Percentiles rank a stretch among this genome's conserved stretches.
These are phyloP conservation scores for Oxalis stricta DNA, from an alignment of 441 rosid species.

Conservation along the genomic window DNA sequence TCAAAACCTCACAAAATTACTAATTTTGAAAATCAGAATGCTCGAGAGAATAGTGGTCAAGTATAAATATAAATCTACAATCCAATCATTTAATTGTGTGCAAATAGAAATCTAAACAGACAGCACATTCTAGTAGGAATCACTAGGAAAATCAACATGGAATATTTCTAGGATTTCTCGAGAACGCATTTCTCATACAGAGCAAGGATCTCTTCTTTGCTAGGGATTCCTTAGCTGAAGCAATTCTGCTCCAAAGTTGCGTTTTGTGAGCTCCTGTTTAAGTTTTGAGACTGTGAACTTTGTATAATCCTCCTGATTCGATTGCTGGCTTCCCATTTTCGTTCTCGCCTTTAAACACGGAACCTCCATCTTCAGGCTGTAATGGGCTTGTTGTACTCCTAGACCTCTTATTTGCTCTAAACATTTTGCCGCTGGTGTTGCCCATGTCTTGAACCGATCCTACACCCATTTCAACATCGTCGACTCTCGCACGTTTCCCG, in stretches of 20 bases:
- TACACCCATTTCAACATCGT: constrained; percentile 50
- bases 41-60: too few relatives aligned
- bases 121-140: constrained; percentile 8
- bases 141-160: constrained; percentile 14
- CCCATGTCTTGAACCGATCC: constrained; percentile 53
- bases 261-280: constrained; percentile 79
- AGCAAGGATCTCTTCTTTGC: constrained; percentile 76
- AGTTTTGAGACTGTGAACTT: constrained; percentile 72
- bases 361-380: constrained; percentile 60
- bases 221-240: constrained; percentile 65
- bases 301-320: constrained; percentile 54
- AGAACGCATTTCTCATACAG: constrained; percentile 68
- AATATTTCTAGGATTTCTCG: constrained; percentile 28
- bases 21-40: too few relatives aligned
- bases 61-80: too few relatives aligned
- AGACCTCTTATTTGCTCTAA: constrained; percentile 52
- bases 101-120: constrained; percentile 10
- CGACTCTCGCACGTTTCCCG: constrained; percentile 60
- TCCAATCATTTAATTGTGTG: too few relatives aligned
- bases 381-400: constrained; percentile 55
- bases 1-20: too few relatives aligned
- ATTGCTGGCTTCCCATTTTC: constrained; percentile 49
- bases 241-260: constrained; percentile 67
- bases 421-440: constrained; percentile 27
- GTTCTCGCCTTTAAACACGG: constrained; percentile 50